Evolutionary conservation across 305 asterid genomes (phyloP).

Genomic region (Fraxinus dipetala): DNA sequence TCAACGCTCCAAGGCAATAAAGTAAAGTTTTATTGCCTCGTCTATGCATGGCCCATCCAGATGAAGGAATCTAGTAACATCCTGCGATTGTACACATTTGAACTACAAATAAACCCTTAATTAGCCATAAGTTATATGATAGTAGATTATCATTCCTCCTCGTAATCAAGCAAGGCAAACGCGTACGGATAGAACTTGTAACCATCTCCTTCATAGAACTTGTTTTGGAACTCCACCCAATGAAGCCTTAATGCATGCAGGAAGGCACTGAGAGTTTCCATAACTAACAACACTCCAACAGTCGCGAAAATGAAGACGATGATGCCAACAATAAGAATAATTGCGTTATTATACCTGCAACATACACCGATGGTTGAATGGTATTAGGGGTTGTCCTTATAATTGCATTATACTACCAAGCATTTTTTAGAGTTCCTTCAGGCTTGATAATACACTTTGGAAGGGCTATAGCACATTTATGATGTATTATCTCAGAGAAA

Average conservation of each 20-base stretch:
- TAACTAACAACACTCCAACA: conserved; percentile 83
- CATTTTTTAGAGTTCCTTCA: background rate
- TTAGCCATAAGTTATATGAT: background rate
- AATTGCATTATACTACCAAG: background rate
- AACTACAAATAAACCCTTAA: conserved; percentile 7
- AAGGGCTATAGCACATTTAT: background rate
- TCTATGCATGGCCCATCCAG: conserved; percentile 28
- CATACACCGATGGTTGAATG: background rate
- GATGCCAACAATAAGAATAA: conserved; percentile 65
- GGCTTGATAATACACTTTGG: background rate
- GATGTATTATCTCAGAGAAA: background rate
- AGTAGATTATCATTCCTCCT: conserved; percentile 54
- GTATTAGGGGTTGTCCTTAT: background rate
- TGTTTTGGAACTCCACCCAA: conserved; percentile 95
- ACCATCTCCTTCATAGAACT: conserved; percentile 94
- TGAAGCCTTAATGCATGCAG: conserved; percentile 91
- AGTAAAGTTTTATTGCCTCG: conserved; percentile 25
- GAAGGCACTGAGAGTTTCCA: conserved; percentile 96
- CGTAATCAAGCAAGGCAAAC: conserved; percentile 45
- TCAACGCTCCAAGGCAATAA: conserved; percentile 25
- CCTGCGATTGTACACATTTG: conserved; percentile 18
- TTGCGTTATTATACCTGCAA: conserved; percentile 73
- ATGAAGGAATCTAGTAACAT: conserved; percentile 32
- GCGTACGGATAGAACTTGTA: conserved; percentile 80
- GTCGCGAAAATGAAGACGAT: conserved; percentile 72